Evolutionary conservation across 495 filamentous ascomycete genomes (phyloP), one percentile per base, ranked within the genome.

Genomic region (Chaetomium tenue): DNA sequence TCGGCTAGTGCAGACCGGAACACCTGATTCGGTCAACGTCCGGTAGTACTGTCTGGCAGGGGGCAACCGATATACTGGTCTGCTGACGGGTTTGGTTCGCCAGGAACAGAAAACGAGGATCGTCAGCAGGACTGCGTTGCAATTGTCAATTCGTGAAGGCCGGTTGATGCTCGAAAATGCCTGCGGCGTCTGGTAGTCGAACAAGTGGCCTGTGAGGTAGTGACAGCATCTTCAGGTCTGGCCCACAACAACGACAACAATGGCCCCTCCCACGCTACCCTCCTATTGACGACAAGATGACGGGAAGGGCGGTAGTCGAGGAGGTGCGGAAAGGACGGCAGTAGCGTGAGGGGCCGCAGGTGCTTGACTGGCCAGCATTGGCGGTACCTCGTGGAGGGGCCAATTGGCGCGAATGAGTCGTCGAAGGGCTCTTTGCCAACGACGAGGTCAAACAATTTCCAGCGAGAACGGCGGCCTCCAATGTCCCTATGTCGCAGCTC

Each of bases 41-140:
- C 23, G 18, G 33, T 15, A 44, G 30, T 12, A 26, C 23, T 18
- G 33, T 15, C 44, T 42, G 28, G 3, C 58, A 61, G 6, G 12
- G 12, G 47, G 42, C 39, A n/a, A 51, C 25, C 2, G 28, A 6
- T 30, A 30, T 18, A 2, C 42, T 54, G 61, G 71, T 70, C 71
- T 64, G 71, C 63, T 72, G 70, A 71, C 66, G 55, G 20, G 13
- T 59, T 59, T 65, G 61, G 71, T 70, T 71, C 69, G 67, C 68
- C 63, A 65, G 57, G 61, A 63, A 66, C 69, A 28, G 54, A 25
- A 20, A 52, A 60, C 55, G 63, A 68, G 65, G 68, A 63, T 66
- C 66, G 67, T 64, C 65, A 58, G 66, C 46, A 50, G 37, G 72
- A 60, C 67, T 58, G 40, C 28, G 37, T 66, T 61, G 64, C 66